Evolutionary conservation across 2,329 filamentous ascomycete species (phyloP).

Genomic region (Thielaviopsis euricoi): DNA sequence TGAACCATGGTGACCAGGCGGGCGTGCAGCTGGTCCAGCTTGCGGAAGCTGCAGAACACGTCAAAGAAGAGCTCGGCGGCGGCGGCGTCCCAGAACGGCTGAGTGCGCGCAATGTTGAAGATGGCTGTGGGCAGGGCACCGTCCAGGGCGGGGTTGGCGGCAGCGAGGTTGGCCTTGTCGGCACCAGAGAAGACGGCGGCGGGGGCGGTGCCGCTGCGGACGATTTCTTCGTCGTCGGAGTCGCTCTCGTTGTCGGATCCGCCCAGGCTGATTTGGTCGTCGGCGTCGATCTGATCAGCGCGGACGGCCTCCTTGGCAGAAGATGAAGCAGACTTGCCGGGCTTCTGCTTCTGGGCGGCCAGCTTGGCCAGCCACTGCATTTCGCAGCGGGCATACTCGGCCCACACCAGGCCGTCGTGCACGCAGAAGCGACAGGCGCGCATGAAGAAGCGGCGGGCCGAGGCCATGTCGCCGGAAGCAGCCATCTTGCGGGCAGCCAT

Average conservation of each 20-base stretch:
- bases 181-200: slow-evolving; percentile 30
- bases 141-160: slow-evolving; percentile 66
- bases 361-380: slow-evolving; percentile 83
- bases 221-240: slow-evolving; percentile 28
- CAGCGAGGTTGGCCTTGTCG: slow-evolving; percentile 32
- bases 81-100: slow-evolving; percentile 49
- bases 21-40: slow-evolving; percentile 32
- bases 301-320: slow-evolving; percentile 24
- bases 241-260: slow-evolving; percentile 21
- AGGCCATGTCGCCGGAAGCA: slow-evolving; percentile 69
- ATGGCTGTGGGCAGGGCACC: slow-evolving; percentile 91
- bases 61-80: slow-evolving; percentile 66
- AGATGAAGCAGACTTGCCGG: slow-evolving; percentile 25
- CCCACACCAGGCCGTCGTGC: slow-evolving; percentile 55
- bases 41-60: slow-evolving; percentile 54
- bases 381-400: slow-evolving; percentile 81
- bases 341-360: slow-evolving; percentile 48
- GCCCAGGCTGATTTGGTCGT: slow-evolving; percentile 27
- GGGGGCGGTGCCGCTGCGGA: slow-evolving; percentile 27
- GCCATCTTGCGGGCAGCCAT: slow-evolving; percentile 68
- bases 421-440: slow-evolving; percentile 82
- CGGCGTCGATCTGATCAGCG: slow-evolving; percentile 32
- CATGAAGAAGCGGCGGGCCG: slow-evolving; percentile 72
- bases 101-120: slow-evolving; percentile 70
- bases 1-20: slow-evolving; percentile 62